Percentiles rank a stretch among this genome's conserved stretches.
Conservation (phyloP, 345 rosid genomes). For the Erucastrum elatum region DNA sequence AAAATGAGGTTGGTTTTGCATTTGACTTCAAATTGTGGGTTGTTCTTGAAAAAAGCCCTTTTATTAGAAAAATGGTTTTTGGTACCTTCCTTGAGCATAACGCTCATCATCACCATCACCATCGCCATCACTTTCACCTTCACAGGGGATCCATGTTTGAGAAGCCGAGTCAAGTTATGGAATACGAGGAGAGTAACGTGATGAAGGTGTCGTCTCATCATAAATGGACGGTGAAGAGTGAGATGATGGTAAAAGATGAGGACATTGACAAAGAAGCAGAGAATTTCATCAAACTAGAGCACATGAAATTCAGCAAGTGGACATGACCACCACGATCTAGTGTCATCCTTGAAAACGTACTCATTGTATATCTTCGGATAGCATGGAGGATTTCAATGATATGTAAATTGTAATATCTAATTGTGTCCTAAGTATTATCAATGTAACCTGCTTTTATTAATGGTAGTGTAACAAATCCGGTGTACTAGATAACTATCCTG, state of each 20-base stretch:
- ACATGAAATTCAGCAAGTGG: constrained; percentile 45
- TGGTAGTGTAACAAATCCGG: background rate
- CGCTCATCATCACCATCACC: background rate
- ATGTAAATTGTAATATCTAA: background rate
- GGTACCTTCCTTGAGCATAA: constrained; percentile 1
- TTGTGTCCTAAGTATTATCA: background rate
- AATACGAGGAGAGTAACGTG: constrained; percentile 16
- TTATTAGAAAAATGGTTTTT: constrained; percentile 10
- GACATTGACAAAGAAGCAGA: constrained; percentile 57
- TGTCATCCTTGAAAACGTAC: background rate
- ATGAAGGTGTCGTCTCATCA: constrained; percentile 18
- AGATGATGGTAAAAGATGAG: constrained; percentile 19
- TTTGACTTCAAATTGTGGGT: too few species aligned
- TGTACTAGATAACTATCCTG: background rate
- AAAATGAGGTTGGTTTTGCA: too few species aligned
- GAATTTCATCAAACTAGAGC: constrained; percentile 56
- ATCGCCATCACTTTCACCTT: background rate
- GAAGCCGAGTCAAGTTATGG: constrained; percentile 12
- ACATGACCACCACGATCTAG: constrained; percentile 6
- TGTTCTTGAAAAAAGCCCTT: too few species aligned
- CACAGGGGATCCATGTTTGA: constrained; percentile 9
- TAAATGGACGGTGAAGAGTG: constrained; percentile 26
- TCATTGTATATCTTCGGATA: background rate
- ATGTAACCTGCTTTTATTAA: background rate
- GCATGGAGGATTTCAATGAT: background rate